A percentile compares a stretch with the other conserved stretches of the same genome.
Conservation (phyloP, 139 green algal species). For the Desmodesmus armatus region DNA sequence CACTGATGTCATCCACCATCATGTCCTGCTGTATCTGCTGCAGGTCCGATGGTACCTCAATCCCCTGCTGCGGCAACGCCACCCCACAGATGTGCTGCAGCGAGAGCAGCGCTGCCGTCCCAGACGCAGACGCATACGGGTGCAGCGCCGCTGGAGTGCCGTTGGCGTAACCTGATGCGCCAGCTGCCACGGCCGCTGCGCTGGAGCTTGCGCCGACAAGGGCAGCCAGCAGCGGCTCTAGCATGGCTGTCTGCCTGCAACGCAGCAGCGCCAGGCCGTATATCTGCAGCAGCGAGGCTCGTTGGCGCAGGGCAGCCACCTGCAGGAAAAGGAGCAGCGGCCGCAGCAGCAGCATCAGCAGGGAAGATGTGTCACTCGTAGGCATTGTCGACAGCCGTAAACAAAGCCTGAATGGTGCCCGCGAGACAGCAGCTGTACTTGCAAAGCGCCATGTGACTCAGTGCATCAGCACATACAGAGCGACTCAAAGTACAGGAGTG, state of each 20-base stretch:
- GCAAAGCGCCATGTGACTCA: not conserved
- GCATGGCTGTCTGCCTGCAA: not conserved
- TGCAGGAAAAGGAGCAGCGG: not conserved
- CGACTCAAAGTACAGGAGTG: no score
- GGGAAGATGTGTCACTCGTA: no score
- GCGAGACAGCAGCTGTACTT: not conserved
- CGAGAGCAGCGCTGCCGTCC: slow-evolving; percentile 15
- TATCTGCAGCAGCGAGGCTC: slow-evolving; percentile 20
- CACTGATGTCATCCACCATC: slow-evolving; percentile 50
- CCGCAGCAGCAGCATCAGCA: no score
- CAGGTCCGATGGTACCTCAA: slow-evolving; percentile 21
- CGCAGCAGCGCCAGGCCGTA: slow-evolving; percentile 41
- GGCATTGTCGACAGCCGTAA: no score
- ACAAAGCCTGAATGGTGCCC: not conserved
- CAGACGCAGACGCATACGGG: not conserved
- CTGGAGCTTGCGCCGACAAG: slow-evolving; percentile 1
- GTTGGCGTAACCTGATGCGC: not conserved
- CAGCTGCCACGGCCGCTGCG: not conserved
- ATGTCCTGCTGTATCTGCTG: slow-evolving; percentile 56
- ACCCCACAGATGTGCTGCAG: slow-evolving; percentile 42
- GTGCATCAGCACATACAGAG: not conserved
- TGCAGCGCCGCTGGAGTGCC: not conserved
- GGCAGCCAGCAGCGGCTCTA: slow-evolving; percentile 26
- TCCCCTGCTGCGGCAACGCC: slow-evolving; percentile 18
- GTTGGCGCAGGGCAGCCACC: slow-evolving; percentile 48